Conservation (phyloP, 2,329 filamentous ascomycete species). For the Pseudonectria buxi region DNA sequence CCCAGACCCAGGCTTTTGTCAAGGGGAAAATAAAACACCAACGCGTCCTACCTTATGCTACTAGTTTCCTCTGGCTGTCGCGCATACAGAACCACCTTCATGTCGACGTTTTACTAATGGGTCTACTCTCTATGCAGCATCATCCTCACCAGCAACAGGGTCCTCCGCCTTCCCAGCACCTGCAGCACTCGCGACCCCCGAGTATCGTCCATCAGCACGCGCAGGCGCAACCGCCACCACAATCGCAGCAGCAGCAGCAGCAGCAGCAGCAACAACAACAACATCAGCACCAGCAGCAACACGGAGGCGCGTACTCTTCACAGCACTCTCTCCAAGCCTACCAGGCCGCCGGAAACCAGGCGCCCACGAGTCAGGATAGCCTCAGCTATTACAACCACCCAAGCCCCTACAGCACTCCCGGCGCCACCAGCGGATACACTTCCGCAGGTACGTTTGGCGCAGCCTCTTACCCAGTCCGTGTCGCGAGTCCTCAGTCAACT, state of each 20-base stretch:
- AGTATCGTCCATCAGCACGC: conserved; percentile 67
- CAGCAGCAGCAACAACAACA: conserved; percentile 61
- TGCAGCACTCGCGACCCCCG: conserved; percentile 64
- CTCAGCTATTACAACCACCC: conserved; percentile 71
- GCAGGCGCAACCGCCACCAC: conserved; percentile 55
- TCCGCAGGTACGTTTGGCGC: conserved; percentile 64
- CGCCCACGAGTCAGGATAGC: conserved; percentile 36
- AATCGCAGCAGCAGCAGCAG: conserved; percentile 55
- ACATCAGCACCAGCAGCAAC: conserved; percentile 44
- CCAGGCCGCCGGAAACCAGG: conserved; percentile 54
- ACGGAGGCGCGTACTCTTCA: conserved; percentile 61
- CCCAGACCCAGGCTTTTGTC: conserved; percentile 40
- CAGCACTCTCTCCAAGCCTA: conserved; percentile 62
- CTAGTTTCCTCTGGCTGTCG: conserved; percentile 27
- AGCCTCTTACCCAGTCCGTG: conserved; percentile 3
- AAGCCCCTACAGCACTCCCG: conserved; percentile 76
- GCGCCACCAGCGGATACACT: conserved; percentile 75
- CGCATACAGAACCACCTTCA: conserved; percentile 28
- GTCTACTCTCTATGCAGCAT: conserved; percentile 63
- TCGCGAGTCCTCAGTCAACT: conserved; percentile 11
- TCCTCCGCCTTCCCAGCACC: conserved; percentile 58
- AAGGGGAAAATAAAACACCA: conserved; percentile 45
- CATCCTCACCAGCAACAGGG: conserved; percentile 69
- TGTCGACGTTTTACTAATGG: conserved; percentile 47
- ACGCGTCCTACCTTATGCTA: conserved; percentile 38